Evolutionary conservation across 192 early-diverging fungal species (phyloP).

Genomic region (Cladochytrium replicatum): DNA sequence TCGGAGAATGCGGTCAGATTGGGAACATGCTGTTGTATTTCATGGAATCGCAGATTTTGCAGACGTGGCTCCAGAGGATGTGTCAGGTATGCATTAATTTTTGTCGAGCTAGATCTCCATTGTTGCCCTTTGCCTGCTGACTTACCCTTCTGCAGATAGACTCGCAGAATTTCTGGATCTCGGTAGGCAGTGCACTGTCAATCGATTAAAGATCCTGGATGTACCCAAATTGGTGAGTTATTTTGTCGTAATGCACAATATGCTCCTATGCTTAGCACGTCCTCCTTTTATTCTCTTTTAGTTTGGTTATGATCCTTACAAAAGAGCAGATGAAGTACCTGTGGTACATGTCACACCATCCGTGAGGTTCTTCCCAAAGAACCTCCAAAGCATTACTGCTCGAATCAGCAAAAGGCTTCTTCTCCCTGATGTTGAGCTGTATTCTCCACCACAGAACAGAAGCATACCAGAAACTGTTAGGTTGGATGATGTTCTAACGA

Average conservation of each 20-base stretch:
- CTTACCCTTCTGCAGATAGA: not conserved
- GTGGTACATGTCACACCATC: conserved; percentile 24
- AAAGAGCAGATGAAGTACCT: conserved; percentile 1
- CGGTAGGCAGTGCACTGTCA: conserved; percentile 17
- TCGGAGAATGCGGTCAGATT: conserved; percentile 21
- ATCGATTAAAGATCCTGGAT: conserved; percentile 25
- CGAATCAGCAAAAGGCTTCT: conserved; percentile 2
- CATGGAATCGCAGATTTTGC: conserved; percentile 8
- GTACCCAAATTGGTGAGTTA: conserved; percentile 20
- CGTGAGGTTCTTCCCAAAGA: conserved; percentile 21
- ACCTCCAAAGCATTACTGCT: conserved; percentile 5
- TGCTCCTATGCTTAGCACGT: not conserved
- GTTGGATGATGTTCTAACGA: not conserved
- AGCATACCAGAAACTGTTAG: not conserved
- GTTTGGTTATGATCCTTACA: conserved; percentile 39
- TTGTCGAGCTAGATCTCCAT: not conserved
- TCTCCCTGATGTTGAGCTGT: conserved; percentile 5
- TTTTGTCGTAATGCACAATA: not conserved
- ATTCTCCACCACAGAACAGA: not conserved
- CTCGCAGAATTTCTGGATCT: conserved; percentile 28
- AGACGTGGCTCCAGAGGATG: conserved; percentile 9
- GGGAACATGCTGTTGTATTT: conserved; percentile 13
- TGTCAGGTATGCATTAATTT: conserved; percentile 3
- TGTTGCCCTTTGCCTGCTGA: conserved; percentile 1
- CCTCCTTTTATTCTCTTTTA: conserved; percentile 5